Base-by-base conservation (phyloP, 805 yeast genomes). In the Yamadazyma nakazawae region DNA sequence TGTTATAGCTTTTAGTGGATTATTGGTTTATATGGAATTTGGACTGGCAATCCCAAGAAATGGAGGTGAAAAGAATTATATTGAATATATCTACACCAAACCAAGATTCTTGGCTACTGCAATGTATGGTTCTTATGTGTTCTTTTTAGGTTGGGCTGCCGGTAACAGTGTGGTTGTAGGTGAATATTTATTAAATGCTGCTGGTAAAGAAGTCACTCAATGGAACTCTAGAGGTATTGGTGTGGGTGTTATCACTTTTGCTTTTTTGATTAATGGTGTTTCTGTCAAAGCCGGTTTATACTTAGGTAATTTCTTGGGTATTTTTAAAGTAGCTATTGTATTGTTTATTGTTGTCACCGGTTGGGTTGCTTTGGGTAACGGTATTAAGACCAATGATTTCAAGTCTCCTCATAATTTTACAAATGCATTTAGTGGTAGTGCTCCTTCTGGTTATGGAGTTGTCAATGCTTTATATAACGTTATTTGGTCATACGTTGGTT, bases 61-160 rank as follows among this genome's bases (percentile, higher is more conserved):
- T 58, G 96, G 96, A 54, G 96, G 94, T 54, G 96, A 88, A 60
- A 86, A 85, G 66, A 85, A 85, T 58, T 88, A 88, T 61, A 67
- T 88, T 55, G 94, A 87, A 61, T 83, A 76, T 55, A 78, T 85
- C 42, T 88, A 74, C 67, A 74, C 72, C 42, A 80, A 78, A 55
- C 96, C 96, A 36, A 76, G 70, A 60, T 85, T 83, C 59, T 70
- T 88, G 49, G 76, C 84, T 39, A 82, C 87, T 24, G 79, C 73
- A 49, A 70, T 69, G 75, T 72, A 72, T 56, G 90, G 88, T 0
- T 71, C 90, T 2, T 84, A 85, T 58, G 81, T 82, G 14, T 81
- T 88, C 58, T 76, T 85, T 57, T 70, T 88, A 41, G 94, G 94
- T 32, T 88, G 91, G 88, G 91, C 96, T 18, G 82, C 94, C 10